These are phyloP conservation scores for Scleroderma citrinum DNA, from an alignment of 768 basidiomycete species.

Conservation along the genomic window DNA sequence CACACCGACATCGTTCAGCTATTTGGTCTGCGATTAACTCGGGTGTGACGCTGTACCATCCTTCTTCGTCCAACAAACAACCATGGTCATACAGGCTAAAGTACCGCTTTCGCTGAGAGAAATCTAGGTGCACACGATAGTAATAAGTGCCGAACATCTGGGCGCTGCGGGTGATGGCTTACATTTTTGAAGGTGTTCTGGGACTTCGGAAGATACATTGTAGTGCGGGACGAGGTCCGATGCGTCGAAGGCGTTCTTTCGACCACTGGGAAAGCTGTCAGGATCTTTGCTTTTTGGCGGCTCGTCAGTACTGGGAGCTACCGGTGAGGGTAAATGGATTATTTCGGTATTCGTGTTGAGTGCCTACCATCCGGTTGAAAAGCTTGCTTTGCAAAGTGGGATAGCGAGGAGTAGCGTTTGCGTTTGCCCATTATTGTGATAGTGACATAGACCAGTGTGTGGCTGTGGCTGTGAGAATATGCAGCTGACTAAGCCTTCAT, in stretches of 20 bases:
- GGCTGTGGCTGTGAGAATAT: too few species aligned
- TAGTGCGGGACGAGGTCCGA: constrained; percentile 72
- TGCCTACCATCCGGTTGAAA: constrained; percentile 12
- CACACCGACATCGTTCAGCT: constrained; percentile 85
- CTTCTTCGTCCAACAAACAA: constrained; percentile 87
- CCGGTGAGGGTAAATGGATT: constrained; percentile 3
- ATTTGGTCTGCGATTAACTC: constrained; percentile 90
- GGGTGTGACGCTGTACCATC: constrained; percentile 98
- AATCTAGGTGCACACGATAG: constrained; percentile 51
- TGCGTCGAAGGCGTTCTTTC: constrained; percentile 52
- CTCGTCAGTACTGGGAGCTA: not conserved
- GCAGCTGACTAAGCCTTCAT: too few species aligned
- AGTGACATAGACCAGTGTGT: too few species aligned
- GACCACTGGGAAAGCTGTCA: constrained; percentile 21
- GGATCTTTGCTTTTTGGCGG: not conserved
- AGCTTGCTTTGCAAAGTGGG: constrained; percentile 37
- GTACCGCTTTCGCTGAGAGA: constrained; percentile 72
- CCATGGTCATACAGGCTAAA: constrained; percentile 79
- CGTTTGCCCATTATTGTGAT: constrained; percentile 33
- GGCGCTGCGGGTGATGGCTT: constrained; percentile 20
- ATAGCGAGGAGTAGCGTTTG: constrained; percentile 36
- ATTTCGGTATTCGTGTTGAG: constrained; percentile 11
- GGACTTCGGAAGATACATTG: constrained; percentile 58
- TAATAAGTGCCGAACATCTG: not conserved
- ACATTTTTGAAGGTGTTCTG: constrained; percentile 81